Base-by-base conservation (phyloP, 768 basidiomycete genomes). In the Serendipita vermifera region DNA sequence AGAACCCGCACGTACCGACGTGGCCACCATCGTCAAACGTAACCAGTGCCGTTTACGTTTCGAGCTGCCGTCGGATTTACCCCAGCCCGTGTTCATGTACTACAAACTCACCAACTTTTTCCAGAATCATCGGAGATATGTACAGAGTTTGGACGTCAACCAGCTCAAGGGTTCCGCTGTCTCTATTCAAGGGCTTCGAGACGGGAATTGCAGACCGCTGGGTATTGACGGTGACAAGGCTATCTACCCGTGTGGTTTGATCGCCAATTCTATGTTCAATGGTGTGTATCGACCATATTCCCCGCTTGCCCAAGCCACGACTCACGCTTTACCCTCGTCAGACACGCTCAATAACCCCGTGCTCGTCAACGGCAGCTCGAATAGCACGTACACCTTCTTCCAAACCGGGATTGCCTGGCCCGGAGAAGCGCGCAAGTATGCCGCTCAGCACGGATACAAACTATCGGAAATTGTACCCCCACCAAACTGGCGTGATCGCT, bases 81-180 rank as follows among this genome's bases (percentile, higher is more conserved):
- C 76, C 7, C 70, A 77, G 14, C 74, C 83, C 24, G 85, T 98
- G 11, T 80, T 99, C 64, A 74, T 97, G 61, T 99, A 99, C 74
- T 99, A 98, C 79, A 91, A 90, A 71, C 77, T 89, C 66, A 90
- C 87, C 46, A 92, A 92, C 72, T 94, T 93, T 72, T 98, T 81
- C 72, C 94, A 99, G 76, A 99, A 99, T 69, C 96, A 99, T 67
- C 83, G 96, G 32, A 81, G 96, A 65, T 99, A 98, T 65, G 96
- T 98, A 56, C 86, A 92, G 73, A 92, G 88, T 66, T 71, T 88
- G 38, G 80, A 92, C 65, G 75, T 83, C 11, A 74, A 84, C 61
- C 96, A 99, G 68, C 77, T 99, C 55, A 79, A 80, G 66, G 96
- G 96, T 40, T 72, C 83, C 32, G 68, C 67, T 53, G 78, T 81